A percentile compares a stretch with the other conserved stretches of the same genome.
Conservation (phyloP, 2,329 filamentous ascomycete genomes). For the Aureobasidium sp. region DNA sequence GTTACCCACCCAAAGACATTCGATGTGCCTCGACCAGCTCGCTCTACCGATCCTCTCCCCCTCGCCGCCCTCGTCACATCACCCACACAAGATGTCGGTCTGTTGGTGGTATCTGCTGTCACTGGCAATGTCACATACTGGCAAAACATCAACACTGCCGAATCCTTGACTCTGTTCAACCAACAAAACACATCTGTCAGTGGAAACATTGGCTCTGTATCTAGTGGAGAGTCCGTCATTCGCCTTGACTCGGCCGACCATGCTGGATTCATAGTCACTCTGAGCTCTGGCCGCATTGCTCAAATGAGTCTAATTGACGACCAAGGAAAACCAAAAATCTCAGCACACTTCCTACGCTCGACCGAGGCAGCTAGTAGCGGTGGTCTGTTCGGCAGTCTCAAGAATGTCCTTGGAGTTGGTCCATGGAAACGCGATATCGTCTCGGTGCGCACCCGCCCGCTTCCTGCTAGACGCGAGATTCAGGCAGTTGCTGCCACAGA, state of each 20-base stretch:
- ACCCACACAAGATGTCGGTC: constrained; percentile 66
- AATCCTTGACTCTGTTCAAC: constrained; percentile 73
- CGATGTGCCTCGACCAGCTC: constrained; percentile 64
- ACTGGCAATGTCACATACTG: constrained; percentile 86
- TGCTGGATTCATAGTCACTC: constrained; percentile 74
- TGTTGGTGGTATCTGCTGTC: constrained; percentile 76
- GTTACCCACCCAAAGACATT: constrained; percentile 74
- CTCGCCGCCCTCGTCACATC: constrained; percentile 76
- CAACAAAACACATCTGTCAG: constrained; percentile 76
- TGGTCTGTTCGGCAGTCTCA: constrained; percentile 74
- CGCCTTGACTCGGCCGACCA: constrained; percentile 78
- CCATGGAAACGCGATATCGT: constrained; percentile 68
- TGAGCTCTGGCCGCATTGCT: constrained; percentile 78
- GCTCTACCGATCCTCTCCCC: constrained; percentile 62
- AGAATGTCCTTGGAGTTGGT: constrained; percentile 62
- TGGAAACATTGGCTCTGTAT: constrained; percentile 61
- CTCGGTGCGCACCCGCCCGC: constrained; percentile 66
- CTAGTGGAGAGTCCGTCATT: constrained; percentile 67
- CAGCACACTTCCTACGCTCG: constrained; percentile 65
- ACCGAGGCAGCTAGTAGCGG: constrained; percentile 46
- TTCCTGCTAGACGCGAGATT: constrained; percentile 69
- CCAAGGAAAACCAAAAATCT: constrained; percentile 76
- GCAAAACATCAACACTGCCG: constrained; percentile 87
- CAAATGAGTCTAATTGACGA: constrained; percentile 80
- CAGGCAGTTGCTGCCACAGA: constrained; percentile 73